Evolutionary conservation across 495 filamentous ascomycete species (phyloP), one percentile per base, ranked within the genome.

Genomic region (Aspergillus diversus): DNA sequence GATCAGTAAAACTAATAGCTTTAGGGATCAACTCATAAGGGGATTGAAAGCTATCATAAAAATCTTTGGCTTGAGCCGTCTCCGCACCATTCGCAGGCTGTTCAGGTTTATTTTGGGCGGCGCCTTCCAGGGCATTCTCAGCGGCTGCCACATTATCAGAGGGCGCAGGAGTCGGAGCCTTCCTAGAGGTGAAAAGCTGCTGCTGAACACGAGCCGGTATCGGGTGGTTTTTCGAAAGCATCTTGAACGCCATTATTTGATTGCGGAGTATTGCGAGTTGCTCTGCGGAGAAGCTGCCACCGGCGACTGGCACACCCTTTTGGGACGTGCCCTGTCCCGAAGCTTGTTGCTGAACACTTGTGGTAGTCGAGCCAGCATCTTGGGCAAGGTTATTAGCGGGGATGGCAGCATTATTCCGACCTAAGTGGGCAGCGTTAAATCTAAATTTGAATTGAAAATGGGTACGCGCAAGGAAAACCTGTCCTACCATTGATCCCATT

Each of bases 221-320:
- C 0, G 91, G 85, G 32, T 87, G 79, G 59, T 95, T 95, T 74
- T 92, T 95, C 11, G 88, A 86, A 1, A 97, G 80, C 65, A 88
- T 79, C 74, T 92, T 91, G 78, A 96, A 96, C 6, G 91, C 91
- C 64, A 85, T 74, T 48, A 96, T 94, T 71, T 97, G 93, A 50
- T 87, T 86, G 37, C 89, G 81, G 8, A 96, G 81, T 2, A 85
- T 85, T 33, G 79, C 77, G 42, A 96, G 75, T 66, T 97, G 92
- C 50, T 91, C 85, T 3, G 82, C 73, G 5, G 89, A 85, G 67
- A 95, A 93, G 51, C 83, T 77, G 9, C 81, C 76, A 42, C 79
- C 77, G 9, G 80, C 66, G 55, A 81, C 80, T 7, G 73, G 72
- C 7, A 70, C 61, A 42, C 66, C 70, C 60, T 77, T 78, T 15